Base-by-base conservation (phyloP, 2,329 filamentous ascomycete genomes). In the Arthroderma sp. region DNA sequence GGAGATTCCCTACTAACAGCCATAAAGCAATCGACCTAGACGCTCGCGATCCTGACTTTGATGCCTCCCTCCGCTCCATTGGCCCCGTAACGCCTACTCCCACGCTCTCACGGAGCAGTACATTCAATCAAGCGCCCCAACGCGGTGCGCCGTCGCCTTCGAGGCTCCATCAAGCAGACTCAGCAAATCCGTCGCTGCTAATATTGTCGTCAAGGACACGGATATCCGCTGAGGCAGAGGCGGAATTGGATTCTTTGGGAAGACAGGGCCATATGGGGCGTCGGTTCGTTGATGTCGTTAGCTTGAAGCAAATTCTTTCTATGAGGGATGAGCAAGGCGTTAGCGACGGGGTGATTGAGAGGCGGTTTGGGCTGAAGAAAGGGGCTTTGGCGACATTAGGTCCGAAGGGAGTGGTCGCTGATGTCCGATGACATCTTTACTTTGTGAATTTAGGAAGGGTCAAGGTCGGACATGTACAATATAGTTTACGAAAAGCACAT, bases 1-100 rank as follows among this genome's bases (percentile, higher is more conserved):
- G 28, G 7, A 31, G 3, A 31, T 31, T 17, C 4, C 43, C 9
- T 58, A 31, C 15, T 53, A 21, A 39, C 7, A n/a, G 21, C 39
- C 37, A 19, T n/a, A 7, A 57, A 51, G 79, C 77, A 54, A 78
- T 84, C 61, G 79, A 83, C 63, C 74, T 81, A 64, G 82, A 85
- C 65, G 81, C 76, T 57, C 77, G 76, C 59, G 81, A 84, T 66
- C 81, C 81, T 1, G 74, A 79, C 66, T 91, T 78, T 81, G 87
- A 91, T 77, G 85, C 82, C 67, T 94, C 90, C 62, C 87, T 97
- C 61, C 86, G 84, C 64, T 73, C 71, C 49, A 73, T 84, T 58
- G 82, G 81, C 58, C 77, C 80, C 56, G 81, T 83, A 6, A 77
- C 76, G 56, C 79, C 80, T 31, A 78, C 77, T 59, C 79, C 79